These are phyloP conservation scores for Metschnikowia corniflorae DNA, from an alignment of 805 yeast species.

Conservation along the genomic window DNA sequence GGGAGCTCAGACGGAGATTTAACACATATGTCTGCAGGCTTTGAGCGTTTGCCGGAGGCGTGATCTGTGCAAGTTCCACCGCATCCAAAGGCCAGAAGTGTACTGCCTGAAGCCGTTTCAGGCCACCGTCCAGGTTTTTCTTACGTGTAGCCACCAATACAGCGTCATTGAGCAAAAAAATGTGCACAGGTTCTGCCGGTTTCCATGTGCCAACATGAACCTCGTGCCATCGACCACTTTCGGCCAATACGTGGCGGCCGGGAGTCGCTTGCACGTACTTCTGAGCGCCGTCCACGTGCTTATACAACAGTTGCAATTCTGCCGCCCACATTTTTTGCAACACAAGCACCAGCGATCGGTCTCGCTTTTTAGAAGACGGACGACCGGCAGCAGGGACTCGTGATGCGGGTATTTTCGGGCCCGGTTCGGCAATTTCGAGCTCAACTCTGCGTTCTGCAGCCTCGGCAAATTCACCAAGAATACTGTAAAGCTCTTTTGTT, in stretches of 20 bases:
- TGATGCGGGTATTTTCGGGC: constrained; percentile 5
- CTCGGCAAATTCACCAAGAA: constrained; percentile 54
- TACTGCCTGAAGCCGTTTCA: constrained; percentile 54
- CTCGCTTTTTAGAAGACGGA: constrained; percentile 33
- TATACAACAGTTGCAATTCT: constrained; percentile 65
- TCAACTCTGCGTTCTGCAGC: constrained; percentile 58
- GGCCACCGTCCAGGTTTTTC: constrained; percentile 24
- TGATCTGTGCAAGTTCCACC: constrained; percentile 44
- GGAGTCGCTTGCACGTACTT: constrained; percentile 69
- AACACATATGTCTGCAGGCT: constrained; percentile 36
- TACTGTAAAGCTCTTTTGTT: constrained; percentile 56
- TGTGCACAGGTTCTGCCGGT: constrained; percentile 68
- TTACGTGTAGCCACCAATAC: constrained; percentile 69
- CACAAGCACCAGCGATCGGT: constrained; percentile 66
- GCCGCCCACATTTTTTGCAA: constrained; percentile 79
- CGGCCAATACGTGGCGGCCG: constrained; percentile 76
- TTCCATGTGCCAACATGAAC: constrained; percentile 82
- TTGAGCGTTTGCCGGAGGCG: constrained; percentile 22
- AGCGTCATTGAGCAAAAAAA: constrained; percentile 75
- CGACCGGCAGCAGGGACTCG: constrained; percentile 13
- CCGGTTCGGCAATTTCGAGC: constrained; percentile 35
- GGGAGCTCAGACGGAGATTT: constrained; percentile 44
- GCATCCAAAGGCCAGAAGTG: constrained; percentile 77
- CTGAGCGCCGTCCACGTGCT: constrained; percentile 89
- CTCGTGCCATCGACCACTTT: constrained; percentile 84